These are phyloP conservation scores for Irpex rosettiformis DNA, from an alignment of 1,284 basidiomycete genomes.

Conservation along the genomic window DNA sequence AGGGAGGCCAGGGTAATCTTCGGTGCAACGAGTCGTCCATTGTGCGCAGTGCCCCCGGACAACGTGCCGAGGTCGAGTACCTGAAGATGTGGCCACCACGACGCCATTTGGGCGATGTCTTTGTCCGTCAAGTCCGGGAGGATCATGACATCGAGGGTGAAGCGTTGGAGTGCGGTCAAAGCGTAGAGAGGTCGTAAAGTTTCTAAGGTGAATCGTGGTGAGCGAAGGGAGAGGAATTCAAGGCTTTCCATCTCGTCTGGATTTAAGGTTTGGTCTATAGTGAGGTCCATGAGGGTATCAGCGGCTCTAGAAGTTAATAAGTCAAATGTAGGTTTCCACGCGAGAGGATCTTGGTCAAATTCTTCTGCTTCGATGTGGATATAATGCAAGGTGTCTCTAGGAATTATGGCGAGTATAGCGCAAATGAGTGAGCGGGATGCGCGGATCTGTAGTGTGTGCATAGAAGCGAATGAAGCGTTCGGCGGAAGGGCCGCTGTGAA, in stretches of 20 bases:
- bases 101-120: slow-evolving; percentile 36
- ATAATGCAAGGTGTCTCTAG: slow-evolving; percentile 30
- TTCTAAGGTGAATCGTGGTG: slow-evolving; percentile 17
- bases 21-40: slow-evolving; percentile 24
- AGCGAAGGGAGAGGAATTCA: background rate
- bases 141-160: slow-evolving; percentile 40
- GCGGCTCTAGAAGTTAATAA: slow-evolving; percentile 34
- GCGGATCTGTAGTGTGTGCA: slow-evolving; percentile 43
- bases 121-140: slow-evolving; percentile 38
- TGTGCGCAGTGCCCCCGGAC: slow-evolving; percentile 20
- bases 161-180: slow-evolving; percentile 32
- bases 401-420: slow-evolving; percentile 35
- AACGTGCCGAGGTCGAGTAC: slow-evolving; percentile 41
- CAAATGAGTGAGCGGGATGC: slow-evolving; percentile 29
- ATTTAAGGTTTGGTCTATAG: slow-evolving; percentile 35
- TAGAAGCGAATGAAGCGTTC: slow-evolving; percentile 34
- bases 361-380: slow-evolving; percentile 36
- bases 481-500: slow-evolving; percentile 25
- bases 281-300: slow-evolving; percentile 37
- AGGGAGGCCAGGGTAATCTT: slow-evolving; percentile 37
- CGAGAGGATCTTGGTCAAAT: slow-evolving; percentile 25
- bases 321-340: slow-evolving; percentile 39
- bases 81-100: slow-evolving; percentile 36
- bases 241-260: slow-evolving; percentile 14
- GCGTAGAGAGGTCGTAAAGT: slow-evolving; percentile 30